A percentile compares a stretch with the other conserved stretches of the same genome.
Conservation (phyloP, 23 red algal species). For the Gracilaria domingensis region DNA sequence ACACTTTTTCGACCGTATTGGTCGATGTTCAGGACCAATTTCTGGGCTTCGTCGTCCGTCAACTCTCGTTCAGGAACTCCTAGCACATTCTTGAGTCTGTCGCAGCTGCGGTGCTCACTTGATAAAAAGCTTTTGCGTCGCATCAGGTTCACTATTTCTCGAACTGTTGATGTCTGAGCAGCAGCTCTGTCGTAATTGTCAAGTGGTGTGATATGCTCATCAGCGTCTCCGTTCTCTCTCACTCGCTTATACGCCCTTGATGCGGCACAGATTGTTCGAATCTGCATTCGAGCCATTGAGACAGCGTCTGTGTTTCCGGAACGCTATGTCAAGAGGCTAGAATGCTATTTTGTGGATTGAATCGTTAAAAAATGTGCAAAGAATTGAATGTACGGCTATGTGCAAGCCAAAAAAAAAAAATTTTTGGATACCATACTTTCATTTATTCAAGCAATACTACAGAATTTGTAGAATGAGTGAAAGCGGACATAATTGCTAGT, state of each 20-base stretch:
- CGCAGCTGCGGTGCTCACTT: constrained; percentile 6
- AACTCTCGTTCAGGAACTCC: neutral
- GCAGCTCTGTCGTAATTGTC: neutral
- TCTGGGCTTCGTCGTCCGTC: neutral
- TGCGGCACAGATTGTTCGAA: neutral
- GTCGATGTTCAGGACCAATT: too few relatives aligned
- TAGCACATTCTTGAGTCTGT: neutral
- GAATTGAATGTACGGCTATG: too few relatives aligned
- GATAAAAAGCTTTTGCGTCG: neutral
- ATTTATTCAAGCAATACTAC: too few relatives aligned
- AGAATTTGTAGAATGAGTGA: too few relatives aligned
- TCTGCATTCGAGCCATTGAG: neutral
- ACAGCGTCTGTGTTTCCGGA: too few relatives aligned
- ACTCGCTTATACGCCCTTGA: neutral
- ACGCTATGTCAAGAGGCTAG: too few relatives aligned
- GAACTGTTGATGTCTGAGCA: neutral
- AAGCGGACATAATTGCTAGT: too few relatives aligned
- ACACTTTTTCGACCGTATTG: too few relatives aligned
- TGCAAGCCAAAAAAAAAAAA: too few relatives aligned
- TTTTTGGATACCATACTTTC: too few relatives aligned
- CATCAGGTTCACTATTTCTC: constrained; percentile 6
- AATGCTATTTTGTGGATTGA: too few relatives aligned
- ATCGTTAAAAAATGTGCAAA: too few relatives aligned
- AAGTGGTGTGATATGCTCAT: neutral
- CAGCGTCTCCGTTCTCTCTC: neutral